Conservation (phyloP, 208 protist genomes). For the Wallacemonas collosoma region DNA sequence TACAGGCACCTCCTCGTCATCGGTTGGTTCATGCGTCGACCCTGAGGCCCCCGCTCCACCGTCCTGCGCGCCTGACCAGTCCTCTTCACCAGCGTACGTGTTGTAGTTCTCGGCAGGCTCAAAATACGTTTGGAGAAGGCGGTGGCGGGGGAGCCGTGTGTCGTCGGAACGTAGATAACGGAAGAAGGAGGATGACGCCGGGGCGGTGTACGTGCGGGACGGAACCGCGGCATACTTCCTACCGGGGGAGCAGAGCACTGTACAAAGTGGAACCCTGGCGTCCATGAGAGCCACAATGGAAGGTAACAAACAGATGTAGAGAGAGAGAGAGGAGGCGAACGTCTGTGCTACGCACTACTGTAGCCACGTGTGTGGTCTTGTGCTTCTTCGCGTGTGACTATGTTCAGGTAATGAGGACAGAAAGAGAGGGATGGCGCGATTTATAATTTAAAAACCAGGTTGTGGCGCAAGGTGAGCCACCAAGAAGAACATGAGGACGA, state of each 20-base stretch:
- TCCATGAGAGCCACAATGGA: constrained; percentile 30
- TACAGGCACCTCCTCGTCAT: constrained; percentile 4
- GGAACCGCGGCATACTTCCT: constrained; percentile 47
- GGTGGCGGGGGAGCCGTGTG: constrained; percentile 68
- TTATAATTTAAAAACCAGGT: too few relatives aligned
- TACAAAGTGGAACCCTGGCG: constrained; percentile 60
- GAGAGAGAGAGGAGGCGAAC: not conserved
- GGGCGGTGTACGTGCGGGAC: constrained; percentile 49
- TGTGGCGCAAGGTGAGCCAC: too few relatives aligned
- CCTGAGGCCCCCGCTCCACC: not conserved
- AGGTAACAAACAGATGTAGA: not conserved
- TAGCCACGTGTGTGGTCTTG: not conserved
- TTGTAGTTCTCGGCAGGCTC: constrained; percentile 66
- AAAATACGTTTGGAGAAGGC: constrained; percentile 29
- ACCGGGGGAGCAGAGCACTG: constrained; percentile 38
- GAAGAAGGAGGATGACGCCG: constrained; percentile 46
- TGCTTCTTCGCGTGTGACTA: not conserved
- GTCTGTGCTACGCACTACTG: too few relatives aligned
- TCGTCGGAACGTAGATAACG: constrained; percentile 79
- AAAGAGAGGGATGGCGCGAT: not conserved
- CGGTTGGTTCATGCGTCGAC: not conserved
- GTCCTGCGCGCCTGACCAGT: constrained; percentile 6
- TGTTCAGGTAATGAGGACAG: not conserved
- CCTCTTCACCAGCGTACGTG: constrained; percentile 83
- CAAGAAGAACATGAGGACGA: too few relatives aligned